Evolutionary conservation across 2,329 filamentous ascomycete genomes (phyloP), one percentile per base, ranked within the genome.

Genomic region (Lachnellula hyalina): DNA sequence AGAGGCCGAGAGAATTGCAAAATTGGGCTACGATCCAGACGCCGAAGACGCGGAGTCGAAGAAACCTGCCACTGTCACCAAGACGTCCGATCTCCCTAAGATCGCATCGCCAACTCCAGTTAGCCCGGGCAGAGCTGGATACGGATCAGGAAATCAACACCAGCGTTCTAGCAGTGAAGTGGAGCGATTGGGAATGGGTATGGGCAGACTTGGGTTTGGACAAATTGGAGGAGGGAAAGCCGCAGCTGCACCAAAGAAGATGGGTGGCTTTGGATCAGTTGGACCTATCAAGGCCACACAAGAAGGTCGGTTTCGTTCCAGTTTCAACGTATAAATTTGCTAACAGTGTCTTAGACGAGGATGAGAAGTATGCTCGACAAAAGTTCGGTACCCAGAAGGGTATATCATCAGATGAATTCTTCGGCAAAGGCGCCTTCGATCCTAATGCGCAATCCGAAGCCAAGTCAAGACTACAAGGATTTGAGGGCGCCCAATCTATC

Each of bases 341-440:
- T 72, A 61, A 73, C 25, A 11, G 19, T n/a, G 7, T 34, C n/a
- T 9, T 56, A 85, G 84, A 83, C 60, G 90, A 96, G 55, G 85
- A 87, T 52, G 84, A 96, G 67, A 85, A 83, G 67, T 95, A 90
- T 69, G 90, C 92, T 5, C 88, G 89, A 66, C 77, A 82, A 68
- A 96, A 96, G 73, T 99, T 99, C 67, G 93, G 92, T 57, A 74
- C 74, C 44, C 94, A 99, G 72, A 97, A 97, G 78, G 89, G 89
- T 64, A 99, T 99, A 63, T 96, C 91, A 0, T 96, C 92, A 0
- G 94, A 99, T 71, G 94, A 99, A 71, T 99, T 96, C 79, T 99
- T 99, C 70, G 91, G 93, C 67, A 93, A 94, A 71, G 90, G 91
- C 51, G 76, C 82, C 53, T 97, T 86, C 72, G 92, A 99, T 70